Evolutionary conservation across 176 grass and related monocot genomes (phyloP).

Genomic region (Hordeum vulgare): MorexV3_pseudomolecules_assembly NC_058524.1:561376696-561377195

Average conservation of each 20-base stretch:
- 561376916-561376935: neutral
- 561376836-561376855: neutral
- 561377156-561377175: neutral
- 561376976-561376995: neutral
- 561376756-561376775: slow-evolving; percentile 62
- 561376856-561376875: neutral
- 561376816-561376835: neutral
- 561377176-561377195: neutral
- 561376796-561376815: slow-evolving; percentile 1
- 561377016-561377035: neutral
- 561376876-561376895: too few relatives aligned
- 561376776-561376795: slow-evolving; percentile 92
- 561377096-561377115: neutral
- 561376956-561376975: neutral
- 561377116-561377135: neutral
- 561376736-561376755: slow-evolving; percentile 42
- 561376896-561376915: neutral
- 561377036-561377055: neutral
- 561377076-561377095: neutral
- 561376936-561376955: neutral
- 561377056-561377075: neutral
- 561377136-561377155: neutral
- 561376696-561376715: slow-evolving; percentile 14
- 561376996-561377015: neutral
- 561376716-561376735: slow-evolving; percentile 32